phyloP scores from a whole-genome alignment of 1,139 yeast species.

The Saccharomyces pastorianus region DNA sequence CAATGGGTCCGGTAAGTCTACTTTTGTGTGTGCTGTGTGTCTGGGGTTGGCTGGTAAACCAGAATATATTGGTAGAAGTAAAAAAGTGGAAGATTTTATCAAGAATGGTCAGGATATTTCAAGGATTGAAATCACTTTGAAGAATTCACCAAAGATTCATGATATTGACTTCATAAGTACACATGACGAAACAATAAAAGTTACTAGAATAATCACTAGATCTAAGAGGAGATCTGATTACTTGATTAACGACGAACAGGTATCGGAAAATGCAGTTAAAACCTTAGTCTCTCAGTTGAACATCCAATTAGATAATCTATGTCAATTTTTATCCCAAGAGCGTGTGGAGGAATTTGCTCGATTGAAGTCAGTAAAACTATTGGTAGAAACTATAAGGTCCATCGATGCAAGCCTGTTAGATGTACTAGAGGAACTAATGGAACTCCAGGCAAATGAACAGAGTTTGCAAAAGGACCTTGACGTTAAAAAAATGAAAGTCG shows the following conservation, averaged over 20 bases:
- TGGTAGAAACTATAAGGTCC: slow-evolving; percentile 76
- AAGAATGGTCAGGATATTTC: slow-evolving; percentile 59
- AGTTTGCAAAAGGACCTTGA: slow-evolving; percentile 27
- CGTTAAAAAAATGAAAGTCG: slow-evolving; percentile 23
- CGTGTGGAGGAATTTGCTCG: slow-evolving; percentile 90
- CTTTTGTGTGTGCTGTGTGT: slow-evolving; percentile 89
- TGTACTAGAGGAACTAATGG: slow-evolving; percentile 44
- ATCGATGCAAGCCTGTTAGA: slow-evolving; percentile 49
- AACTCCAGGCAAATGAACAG: slow-evolving; percentile 48
- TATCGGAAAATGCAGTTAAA: slow-evolving; percentile 42
- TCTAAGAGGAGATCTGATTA: slow-evolving; percentile 49
- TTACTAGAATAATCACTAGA: slow-evolving; percentile 40
- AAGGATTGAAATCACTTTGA: slow-evolving; percentile 57
- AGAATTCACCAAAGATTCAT: slow-evolving; percentile 36
- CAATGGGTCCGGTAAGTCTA: slow-evolving; percentile 93
- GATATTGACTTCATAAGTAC: slow-evolving; percentile 22
- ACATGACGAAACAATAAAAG: slow-evolving; percentile 30
- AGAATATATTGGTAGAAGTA: slow-evolving; percentile 72
- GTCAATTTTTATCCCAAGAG: slow-evolving; percentile 94
- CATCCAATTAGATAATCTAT: slow-evolving; percentile 82
- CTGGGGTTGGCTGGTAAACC: slow-evolving; percentile 81
- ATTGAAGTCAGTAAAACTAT: slow-evolving; percentile 63
- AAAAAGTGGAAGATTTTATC: slow-evolving; percentile 58
- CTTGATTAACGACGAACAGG: slow-evolving; percentile 43
- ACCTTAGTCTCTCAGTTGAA: slow-evolving; percentile 44